These are phyloP conservation scores for Guyanaporus albipodus DNA, from an alignment of 768 basidiomycete genomes.

Conservation along the genomic window DNA sequence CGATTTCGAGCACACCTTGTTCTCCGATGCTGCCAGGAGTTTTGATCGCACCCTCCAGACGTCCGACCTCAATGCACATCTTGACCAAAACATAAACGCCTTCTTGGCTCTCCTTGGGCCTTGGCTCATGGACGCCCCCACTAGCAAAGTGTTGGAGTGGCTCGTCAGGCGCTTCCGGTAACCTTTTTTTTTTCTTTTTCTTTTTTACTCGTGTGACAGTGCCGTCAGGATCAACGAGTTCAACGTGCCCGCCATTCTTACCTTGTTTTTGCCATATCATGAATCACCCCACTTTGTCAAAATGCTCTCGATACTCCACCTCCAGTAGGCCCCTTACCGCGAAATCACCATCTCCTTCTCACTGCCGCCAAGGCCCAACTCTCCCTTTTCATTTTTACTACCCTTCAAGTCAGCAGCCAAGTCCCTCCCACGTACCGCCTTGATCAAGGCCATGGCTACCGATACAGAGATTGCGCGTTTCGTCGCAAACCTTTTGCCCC, in stretches of 20 bases:
- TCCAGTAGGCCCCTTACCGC: slow-evolving; percentile 46
- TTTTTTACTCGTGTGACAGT: background rate
- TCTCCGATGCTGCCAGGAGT: slow-evolving; percentile 72
- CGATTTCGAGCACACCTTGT: slow-evolving; percentile 65
- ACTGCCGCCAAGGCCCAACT: slow-evolving; percentile 44
- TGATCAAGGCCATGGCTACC: slow-evolving; percentile 75
- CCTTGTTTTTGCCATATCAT: slow-evolving; percentile 90
- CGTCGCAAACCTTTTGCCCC: slow-evolving; percentile 60
- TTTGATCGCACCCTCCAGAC: slow-evolving; percentile 77
- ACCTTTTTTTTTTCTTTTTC: slow-evolving; percentile 13
- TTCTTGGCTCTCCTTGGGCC: slow-evolving; percentile 73
- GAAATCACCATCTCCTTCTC: background rate
- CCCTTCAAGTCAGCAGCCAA: slow-evolving; percentile 76
- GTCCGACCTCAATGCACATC: slow-evolving; percentile 52
- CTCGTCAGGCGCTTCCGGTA: slow-evolving; percentile 90
- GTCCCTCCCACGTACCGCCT: slow-evolving; percentile 62
- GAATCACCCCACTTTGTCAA: slow-evolving; percentile 93
- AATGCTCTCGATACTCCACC: slow-evolving; percentile 81
- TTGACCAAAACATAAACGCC: slow-evolving; percentile 57
- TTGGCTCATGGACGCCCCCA: slow-evolving; percentile 75
- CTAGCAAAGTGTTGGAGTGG: slow-evolving; percentile 90
- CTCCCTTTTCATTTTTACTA: slow-evolving; percentile 64
- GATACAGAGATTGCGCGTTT: slow-evolving; percentile 72
- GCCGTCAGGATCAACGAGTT: slow-evolving; percentile 81
- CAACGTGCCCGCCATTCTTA: slow-evolving; percentile 73